Percentiles rank a stretch among this genome's conserved stretches.
Conservation (phyloP, 164 flowering plant genomes). For the Tetracentron sinense region DNA sequence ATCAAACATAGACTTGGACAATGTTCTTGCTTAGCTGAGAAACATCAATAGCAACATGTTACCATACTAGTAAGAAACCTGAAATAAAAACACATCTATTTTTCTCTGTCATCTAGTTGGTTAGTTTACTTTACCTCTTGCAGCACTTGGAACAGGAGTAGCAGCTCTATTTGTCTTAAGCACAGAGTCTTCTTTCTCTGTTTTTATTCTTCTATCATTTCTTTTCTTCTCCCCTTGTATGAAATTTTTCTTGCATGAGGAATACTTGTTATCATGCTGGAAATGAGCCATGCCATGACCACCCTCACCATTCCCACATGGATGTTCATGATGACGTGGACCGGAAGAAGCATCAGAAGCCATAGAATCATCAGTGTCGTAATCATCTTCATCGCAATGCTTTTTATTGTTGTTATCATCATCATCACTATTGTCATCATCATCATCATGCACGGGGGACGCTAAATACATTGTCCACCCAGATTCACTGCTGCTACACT, state of each 20-base stretch:
- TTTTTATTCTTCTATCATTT: constrained; percentile 12
- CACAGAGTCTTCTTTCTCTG: constrained; percentile 13
- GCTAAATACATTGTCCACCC: constrained; percentile 46
- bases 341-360: constrained; percentile 49
- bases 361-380: constrained; percentile 37
- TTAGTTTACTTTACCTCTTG: constrained; percentile 37
- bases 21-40: not conserved
- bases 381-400: too few relatives aligned
- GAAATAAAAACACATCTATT: not conserved
- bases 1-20: not conserved
- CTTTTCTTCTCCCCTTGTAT: constrained; percentile 28
- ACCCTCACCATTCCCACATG: constrained; percentile 1
- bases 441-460: constrained; percentile 16
- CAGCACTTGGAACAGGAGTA: constrained; percentile 20
- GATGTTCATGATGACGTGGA: constrained; percentile 22
- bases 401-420: too few relatives aligned
- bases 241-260: constrained; percentile 18
- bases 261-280: constrained; percentile 14
- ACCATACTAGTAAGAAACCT: not conserved
- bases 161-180: constrained; percentile 17
- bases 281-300: not conserved
- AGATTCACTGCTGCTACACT: constrained; percentile 38
- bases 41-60: constrained; percentile 1
- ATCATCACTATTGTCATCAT: constrained; percentile 8
- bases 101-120: constrained; percentile 6